Conservation (phyloP, 495 filamentous ascomycete genomes). For the Talaromyces nanjingensis region DNA sequence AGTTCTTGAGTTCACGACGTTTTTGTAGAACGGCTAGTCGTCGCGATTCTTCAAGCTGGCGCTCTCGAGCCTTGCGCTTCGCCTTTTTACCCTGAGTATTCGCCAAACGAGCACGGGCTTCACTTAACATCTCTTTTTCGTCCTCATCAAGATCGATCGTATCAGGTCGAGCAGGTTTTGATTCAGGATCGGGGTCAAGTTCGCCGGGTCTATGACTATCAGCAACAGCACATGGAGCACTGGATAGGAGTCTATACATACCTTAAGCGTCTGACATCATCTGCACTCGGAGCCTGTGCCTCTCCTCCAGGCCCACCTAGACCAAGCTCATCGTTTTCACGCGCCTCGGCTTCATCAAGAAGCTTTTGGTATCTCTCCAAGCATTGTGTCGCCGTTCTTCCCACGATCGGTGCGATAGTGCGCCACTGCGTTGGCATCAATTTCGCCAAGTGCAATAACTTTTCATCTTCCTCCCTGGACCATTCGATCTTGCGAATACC, state of each 20-base stretch:
- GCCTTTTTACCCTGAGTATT: slow-evolving; percentile 99
- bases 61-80: slow-evolving; percentile 92
- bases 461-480: slow-evolving; percentile 98
- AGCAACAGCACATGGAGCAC: slow-evolving; percentile 17
- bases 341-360: slow-evolving; percentile 89
- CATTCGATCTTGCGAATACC: slow-evolving; percentile 97
- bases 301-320: slow-evolving; percentile 85
- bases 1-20: slow-evolving; percentile 90
- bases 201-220: slow-evolving; percentile 62
- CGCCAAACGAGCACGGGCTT: slow-evolving; percentile 89
- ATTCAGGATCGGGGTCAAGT: slow-evolving; percentile 92
- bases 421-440: slow-evolving; percentile 99
- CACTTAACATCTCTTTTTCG: slow-evolving; percentile 98
- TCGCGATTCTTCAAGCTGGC: slow-evolving; percentile 90
- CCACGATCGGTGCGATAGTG: slow-evolving; percentile 94
- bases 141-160: slow-evolving; percentile 98
- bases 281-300: slow-evolving; percentile 79
- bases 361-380: slow-evolving; percentile 95
- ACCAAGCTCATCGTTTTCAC: slow-evolving; percentile 76
- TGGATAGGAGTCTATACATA: slow-evolving; percentile 17
- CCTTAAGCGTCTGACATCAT: slow-evolving; percentile 82
- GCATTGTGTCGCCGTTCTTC: slow-evolving; percentile 92
- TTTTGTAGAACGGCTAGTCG: slow-evolving; percentile 88
- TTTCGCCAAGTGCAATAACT: slow-evolving; percentile 90
- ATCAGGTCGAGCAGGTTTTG: slow-evolving; percentile 92